Percentiles rank a stretch among this genome's conserved stretches.
Evolutionary conservation across 1,284 basidiomycete genomes (phyloP).

Genomic region (Tilletia caries): DNA sequence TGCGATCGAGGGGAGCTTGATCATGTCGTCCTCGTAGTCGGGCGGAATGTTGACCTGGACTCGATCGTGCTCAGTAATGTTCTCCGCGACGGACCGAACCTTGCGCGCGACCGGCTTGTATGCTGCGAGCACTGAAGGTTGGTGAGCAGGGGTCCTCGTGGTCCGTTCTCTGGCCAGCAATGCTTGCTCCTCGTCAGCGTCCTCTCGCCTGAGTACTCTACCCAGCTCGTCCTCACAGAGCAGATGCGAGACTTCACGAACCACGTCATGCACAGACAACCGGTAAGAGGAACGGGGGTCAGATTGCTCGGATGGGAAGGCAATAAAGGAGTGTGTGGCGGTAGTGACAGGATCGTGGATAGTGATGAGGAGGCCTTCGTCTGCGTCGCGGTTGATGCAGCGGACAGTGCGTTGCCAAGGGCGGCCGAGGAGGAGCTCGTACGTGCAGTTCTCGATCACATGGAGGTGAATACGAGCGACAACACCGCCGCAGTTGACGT

Average conservation of each 20-base stretch:
- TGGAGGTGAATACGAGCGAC: not conserved
- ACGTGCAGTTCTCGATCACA: not conserved
- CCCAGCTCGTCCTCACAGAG: too few species aligned
- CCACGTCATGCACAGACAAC: not conserved
- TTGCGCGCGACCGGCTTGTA: slow-evolving; percentile 4
- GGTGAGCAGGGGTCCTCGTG: not conserved
- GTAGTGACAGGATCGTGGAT: not conserved
- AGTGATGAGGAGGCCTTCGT: not conserved
- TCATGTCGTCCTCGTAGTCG: not conserved
- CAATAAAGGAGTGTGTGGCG: not conserved
- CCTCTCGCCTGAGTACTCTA: too few species aligned
- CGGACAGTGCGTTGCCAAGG: not conserved
- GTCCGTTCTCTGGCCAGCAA: too few species aligned
- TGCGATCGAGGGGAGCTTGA: not conserved
- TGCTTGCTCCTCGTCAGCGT: not conserved
- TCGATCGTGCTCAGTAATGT: not conserved
- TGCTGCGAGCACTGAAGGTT: not conserved
- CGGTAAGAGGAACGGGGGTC: not conserved
- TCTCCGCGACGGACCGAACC: not conserved
- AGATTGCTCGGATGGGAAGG: not conserved
- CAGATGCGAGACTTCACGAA: not conserved
- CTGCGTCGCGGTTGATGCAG: not conserved
- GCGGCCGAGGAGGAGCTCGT: not conserved
- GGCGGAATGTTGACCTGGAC: not conserved
- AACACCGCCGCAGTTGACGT: not conserved